phyloP scores from a whole-genome alignment of 2,329 filamentous ascomycete species.

The Onygena corvina region DNA sequence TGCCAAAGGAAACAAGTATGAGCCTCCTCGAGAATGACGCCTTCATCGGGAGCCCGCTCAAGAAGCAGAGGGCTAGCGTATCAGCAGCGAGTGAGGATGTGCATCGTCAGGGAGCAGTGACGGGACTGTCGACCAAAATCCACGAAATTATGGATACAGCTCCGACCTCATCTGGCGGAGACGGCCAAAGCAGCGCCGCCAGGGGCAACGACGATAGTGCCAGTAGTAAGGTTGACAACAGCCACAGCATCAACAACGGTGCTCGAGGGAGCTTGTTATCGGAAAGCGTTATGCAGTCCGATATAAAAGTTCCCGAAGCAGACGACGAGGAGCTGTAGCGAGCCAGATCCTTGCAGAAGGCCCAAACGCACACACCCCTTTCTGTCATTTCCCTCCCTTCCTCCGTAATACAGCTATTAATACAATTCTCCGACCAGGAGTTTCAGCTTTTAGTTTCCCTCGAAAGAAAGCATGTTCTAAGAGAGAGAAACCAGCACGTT shows the following conservation, averaged over 20 bases:
- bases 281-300: conserved; percentile 8
- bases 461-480: too few species aligned
- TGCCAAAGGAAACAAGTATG: conserved; percentile 13
- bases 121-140: conserved; percentile 29
- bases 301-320: conserved; percentile 6
- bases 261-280: conserved; percentile 1
- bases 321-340: conserved; percentile 12
- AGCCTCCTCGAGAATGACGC: conserved; percentile 23
- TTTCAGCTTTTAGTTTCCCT: too few species aligned
- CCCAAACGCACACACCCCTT: neutral
- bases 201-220: neutral
- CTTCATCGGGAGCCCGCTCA: conserved; percentile 36
- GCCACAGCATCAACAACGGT: neutral
- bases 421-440: neutral
- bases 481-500: neutral
- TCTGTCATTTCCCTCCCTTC: neutral
- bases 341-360: neutral
- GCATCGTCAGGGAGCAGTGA: conserved; percentile 31
- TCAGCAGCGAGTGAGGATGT: conserved; percentile 33
- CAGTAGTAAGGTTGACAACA: too few species aligned
- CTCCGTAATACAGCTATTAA: neutral
- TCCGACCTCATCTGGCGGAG: neutral
- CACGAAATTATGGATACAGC: conserved; percentile 25
- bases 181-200: neutral
- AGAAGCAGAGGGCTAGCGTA: conserved; percentile 37